These are phyloP conservation scores for Pholiota conissans DNA, from an alignment of 768 basidiomycete species.

Conservation along the genomic window DNA sequence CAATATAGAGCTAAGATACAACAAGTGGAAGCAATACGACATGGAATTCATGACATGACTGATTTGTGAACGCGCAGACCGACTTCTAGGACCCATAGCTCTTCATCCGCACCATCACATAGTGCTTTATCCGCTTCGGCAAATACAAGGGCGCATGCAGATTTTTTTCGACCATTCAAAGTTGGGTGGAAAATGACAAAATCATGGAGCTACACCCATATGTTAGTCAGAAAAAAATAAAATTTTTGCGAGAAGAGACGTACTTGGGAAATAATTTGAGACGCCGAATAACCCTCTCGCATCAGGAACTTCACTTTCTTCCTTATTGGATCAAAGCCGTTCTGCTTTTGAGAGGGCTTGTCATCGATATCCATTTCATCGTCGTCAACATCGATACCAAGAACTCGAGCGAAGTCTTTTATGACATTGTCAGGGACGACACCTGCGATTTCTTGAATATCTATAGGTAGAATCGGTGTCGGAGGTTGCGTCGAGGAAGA, in stretches of 20 bases:
- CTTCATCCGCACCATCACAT: constrained; percentile 96
- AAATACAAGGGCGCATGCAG: constrained; percentile 76
- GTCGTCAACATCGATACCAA: constrained; percentile 69
- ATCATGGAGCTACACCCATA: constrained; percentile 77
- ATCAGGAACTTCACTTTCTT: constrained; percentile 74
- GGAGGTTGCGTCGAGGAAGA: constrained; percentile 74
- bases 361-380: constrained; percentile 56
- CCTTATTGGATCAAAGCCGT: constrained; percentile 62
- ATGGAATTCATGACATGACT: constrained; percentile 30
- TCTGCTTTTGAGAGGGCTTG: constrained; percentile 26
- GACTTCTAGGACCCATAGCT: constrained; percentile 90
- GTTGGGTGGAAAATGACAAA: constrained; percentile 81
- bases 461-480: constrained; percentile 67
- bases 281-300: constrained; percentile 90
- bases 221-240: not conserved
- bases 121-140: constrained; percentile 96
- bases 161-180: constrained; percentile 78
- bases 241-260: constrained; percentile 19
- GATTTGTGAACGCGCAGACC: constrained; percentile 77
- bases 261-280: constrained; percentile 88
- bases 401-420: constrained; percentile 59
- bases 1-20: constrained; percentile 4
- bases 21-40: not conserved
- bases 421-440: constrained; percentile 83
- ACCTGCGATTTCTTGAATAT: constrained; percentile 96